A percentile compares a stretch with the other conserved stretches of the same genome.
These are phyloP conservation scores for Phytopythium ostracodes DNA, from an alignment of 352 stramenopile genomes.

Conservation along the genomic window DNA sequence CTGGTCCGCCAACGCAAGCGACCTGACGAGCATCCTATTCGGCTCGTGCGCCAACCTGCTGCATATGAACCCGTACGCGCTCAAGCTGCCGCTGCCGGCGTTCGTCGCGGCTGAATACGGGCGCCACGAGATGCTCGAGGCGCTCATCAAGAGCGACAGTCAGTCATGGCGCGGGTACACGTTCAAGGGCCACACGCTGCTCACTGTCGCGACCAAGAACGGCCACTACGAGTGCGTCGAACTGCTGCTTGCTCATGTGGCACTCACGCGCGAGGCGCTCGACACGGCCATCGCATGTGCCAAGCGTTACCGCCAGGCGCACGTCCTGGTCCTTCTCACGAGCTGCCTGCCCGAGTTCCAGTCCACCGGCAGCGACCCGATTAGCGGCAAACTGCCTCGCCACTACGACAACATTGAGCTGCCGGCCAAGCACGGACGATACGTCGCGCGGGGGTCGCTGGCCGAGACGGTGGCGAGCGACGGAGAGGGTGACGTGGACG, in stretches of 20 bases:
- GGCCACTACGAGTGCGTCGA: conserved; percentile 74
- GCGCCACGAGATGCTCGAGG: conserved; percentile 44
- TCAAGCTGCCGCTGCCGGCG: conserved; percentile 46
- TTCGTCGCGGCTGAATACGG: conserved; percentile 62
- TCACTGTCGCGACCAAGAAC: conserved; percentile 57
- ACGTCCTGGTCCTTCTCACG: conserved; percentile 68
- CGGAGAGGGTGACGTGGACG: conserved; percentile 33
- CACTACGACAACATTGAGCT: background rate
- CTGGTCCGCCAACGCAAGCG: conserved; percentile 13
- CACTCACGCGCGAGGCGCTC: conserved; percentile 22
- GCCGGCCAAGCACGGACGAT: conserved; percentile 5
- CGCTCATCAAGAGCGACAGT: conserved; percentile 30
- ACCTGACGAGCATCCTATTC: conserved; percentile 13
- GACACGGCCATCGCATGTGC: conserved; percentile 51
- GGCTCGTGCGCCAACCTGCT: conserved; percentile 14
- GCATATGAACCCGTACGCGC: conserved; percentile 14
- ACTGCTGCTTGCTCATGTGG: conserved; percentile 33
- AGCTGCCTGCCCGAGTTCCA: conserved; percentile 56
- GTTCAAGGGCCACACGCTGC: conserved; percentile 59
- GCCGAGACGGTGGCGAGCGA: conserved; percentile 35
- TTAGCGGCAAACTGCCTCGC: conserved; percentile 1
- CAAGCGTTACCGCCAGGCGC: conserved; percentile 47
- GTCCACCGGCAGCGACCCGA: conserved; percentile 11
- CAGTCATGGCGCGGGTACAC: conserved; percentile 33
- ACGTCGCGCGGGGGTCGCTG: conserved; percentile 21